Conservation (phyloP, 495 filamentous ascomycete genomes). For the Tetracladium marchalianum region DNA sequence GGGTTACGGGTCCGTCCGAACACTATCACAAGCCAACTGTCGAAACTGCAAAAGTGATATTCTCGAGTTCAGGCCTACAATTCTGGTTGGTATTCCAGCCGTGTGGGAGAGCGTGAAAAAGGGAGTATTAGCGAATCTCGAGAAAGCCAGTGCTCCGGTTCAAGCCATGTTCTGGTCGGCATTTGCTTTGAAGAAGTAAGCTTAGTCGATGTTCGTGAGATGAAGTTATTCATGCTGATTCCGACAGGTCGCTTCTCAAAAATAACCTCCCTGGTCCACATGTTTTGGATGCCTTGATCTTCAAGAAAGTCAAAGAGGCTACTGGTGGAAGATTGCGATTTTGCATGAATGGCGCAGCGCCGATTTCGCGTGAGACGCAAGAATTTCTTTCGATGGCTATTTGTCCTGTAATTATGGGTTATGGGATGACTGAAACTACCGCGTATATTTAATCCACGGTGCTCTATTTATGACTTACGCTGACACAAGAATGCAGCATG, state of each 20-base stretch:
- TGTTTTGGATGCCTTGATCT: constrained; percentile 64
- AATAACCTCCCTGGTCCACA: constrained; percentile 62
- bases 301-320: constrained; percentile 82
- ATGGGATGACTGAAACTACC: constrained; percentile 88
- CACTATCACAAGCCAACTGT: constrained; percentile 75
- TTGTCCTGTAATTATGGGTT: constrained; percentile 81
- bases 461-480: neutral
- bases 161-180: constrained; percentile 88
- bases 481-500: constrained; percentile 58
- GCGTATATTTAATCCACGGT: constrained; percentile 32
- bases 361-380: constrained; percentile 75
- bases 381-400: constrained; percentile 79
- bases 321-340: constrained; percentile 72
- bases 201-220: constrained; percentile 18
- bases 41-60: constrained; percentile 94
- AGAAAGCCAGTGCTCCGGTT: constrained; percentile 55
- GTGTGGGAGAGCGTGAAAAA: constrained; percentile 99
- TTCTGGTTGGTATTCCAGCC: constrained; percentile 91
- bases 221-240: neutral
- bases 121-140: constrained; percentile 77
- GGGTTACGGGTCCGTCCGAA: constrained; percentile 89
- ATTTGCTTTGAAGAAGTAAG: constrained; percentile 61
- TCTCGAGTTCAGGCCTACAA: constrained; percentile 78
- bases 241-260: constrained; percentile 40
- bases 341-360: constrained; percentile 75